Evolutionary conservation across 1,284 basidiomycete species (phyloP).

Genomic region (Amylostereum chailletii): DNA sequence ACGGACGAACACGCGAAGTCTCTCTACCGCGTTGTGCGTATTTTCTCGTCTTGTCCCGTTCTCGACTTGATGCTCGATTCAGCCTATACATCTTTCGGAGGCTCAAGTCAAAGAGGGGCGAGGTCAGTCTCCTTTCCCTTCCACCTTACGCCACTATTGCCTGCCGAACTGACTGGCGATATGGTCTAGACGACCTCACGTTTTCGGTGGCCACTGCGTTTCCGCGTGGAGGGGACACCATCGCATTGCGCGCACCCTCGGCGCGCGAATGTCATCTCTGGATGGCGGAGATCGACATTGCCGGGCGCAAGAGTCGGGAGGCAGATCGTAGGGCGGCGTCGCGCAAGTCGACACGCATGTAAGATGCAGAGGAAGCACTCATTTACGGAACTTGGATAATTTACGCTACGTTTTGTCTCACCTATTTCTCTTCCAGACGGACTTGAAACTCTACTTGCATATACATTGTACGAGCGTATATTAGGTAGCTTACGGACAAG

Average conservation of each 20-base stretch:
- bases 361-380: too few relatives aligned
- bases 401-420: too few relatives aligned
- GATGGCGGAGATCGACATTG: conserved; percentile 42
- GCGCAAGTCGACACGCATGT: too few relatives aligned
- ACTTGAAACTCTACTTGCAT: too few relatives aligned
- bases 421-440: too few relatives aligned
- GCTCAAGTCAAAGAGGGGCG: conserved; percentile 47
- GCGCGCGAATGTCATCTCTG: conserved; percentile 60
- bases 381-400: too few relatives aligned
- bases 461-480: too few relatives aligned
- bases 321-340: conserved; percentile 17
- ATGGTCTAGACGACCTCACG: conserved; percentile 44
- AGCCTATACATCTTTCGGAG: conserved; percentile 66
- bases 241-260: conserved; percentile 53
- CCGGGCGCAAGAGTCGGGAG: conserved; percentile 28
- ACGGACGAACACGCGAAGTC: conserved; percentile 60
- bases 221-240: conserved; percentile 67
- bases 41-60: conserved; percentile 3
- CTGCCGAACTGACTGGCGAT: not conserved
- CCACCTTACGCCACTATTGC: not conserved
- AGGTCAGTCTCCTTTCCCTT: conserved; percentile 12
- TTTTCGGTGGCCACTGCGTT: conserved; percentile 63
- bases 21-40: conserved; percentile 74
- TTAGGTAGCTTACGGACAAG: too few relatives aligned
- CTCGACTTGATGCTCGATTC: conserved; percentile 15